Evolutionary conservation across 2,329 filamentous ascomycete species (phyloP).

Genomic region (Torrubiellomyces zombiae): DNA sequence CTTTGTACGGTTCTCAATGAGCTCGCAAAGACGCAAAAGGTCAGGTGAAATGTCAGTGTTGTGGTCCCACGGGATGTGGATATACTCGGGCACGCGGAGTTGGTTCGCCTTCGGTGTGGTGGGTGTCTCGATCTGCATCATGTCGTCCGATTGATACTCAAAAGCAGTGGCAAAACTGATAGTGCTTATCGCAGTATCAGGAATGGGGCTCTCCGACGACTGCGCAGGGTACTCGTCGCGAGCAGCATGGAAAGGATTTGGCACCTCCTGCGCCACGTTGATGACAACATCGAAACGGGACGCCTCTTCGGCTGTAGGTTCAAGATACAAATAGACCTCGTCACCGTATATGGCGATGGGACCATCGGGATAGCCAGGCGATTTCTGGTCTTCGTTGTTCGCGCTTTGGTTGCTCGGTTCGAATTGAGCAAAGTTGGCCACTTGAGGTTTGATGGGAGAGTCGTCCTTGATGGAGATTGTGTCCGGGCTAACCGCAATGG

Average conservation of each 20-base stretch:
- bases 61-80: slow-evolving; percentile 78
- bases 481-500: slow-evolving; percentile 19
- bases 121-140: slow-evolving; percentile 26
- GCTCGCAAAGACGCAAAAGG: slow-evolving; percentile 56
- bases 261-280: slow-evolving; percentile 70
- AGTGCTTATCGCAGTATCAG: slow-evolving; percentile 39
- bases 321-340: slow-evolving; percentile 61
- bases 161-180: slow-evolving; percentile 45
- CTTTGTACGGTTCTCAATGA: slow-evolving; percentile 54
- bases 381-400: slow-evolving; percentile 64
- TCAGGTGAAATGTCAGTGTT: slow-evolving; percentile 74
- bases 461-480: slow-evolving; percentile 35
- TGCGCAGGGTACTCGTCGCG: slow-evolving; percentile 13
- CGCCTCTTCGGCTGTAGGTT: slow-evolving; percentile 64
- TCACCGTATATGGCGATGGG: slow-evolving; percentile 70
- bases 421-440: slow-evolving; percentile 37
- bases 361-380: slow-evolving; percentile 66
- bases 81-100: slow-evolving; percentile 54
- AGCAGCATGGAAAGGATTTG: slow-evolving; percentile 47
- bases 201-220: slow-evolving; percentile 22
- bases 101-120: slow-evolving; percentile 36
- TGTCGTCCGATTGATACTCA: slow-evolving; percentile 30
- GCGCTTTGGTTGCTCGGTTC: slow-evolving; percentile 50
- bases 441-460: slow-evolving; percentile 42
- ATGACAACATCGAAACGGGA: slow-evolving; percentile 66